Evolutionary conservation across 257 asterid genomes (phyloP).

Genomic region (Solanum medicagineum): DNA sequence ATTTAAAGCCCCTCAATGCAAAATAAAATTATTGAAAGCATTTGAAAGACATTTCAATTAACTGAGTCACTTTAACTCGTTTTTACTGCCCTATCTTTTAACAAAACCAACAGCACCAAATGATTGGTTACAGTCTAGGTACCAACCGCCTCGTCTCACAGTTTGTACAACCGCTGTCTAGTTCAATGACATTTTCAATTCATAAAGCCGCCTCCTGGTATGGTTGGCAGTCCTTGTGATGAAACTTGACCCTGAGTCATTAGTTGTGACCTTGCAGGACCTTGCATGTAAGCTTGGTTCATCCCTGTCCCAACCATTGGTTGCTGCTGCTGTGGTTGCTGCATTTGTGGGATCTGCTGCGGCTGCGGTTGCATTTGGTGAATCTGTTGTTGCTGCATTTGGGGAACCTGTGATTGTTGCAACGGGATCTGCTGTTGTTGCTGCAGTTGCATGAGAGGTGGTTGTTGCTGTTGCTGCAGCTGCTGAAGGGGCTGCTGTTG

Average conservation of each 20-base stretch:
- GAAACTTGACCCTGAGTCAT: conserved; percentile 72
- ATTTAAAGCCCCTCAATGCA: too few relatives aligned
- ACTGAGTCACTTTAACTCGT: too few relatives aligned
- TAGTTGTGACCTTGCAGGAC: conserved; percentile 19
- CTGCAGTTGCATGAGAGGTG: conserved; percentile 12
- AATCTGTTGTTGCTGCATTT: conserved; percentile 13
- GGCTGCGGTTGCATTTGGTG: conserved; percentile 12
- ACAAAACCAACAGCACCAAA: not conserved
- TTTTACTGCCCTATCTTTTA: too few relatives aligned
- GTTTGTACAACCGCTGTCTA: not conserved
- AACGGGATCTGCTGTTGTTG: conserved; percentile 21
- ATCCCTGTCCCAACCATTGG: conserved; percentile 54
- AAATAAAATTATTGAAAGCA: too few relatives aligned
- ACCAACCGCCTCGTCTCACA: not conserved
- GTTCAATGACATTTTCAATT: conserved; percentile 7
- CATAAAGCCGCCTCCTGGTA: conserved; percentile 67
- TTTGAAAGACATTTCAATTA: too few relatives aligned
- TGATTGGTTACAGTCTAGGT: not conserved
- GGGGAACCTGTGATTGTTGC: conserved; percentile 31
- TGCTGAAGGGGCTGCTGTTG: not conserved
- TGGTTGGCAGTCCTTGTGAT: conserved; percentile 58
- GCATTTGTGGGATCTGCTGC: conserved; percentile 1
- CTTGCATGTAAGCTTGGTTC: conserved; percentile 31
- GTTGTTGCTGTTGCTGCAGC: conserved; percentile 8
- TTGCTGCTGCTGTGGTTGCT: not conserved